Evolutionary conservation across 2,329 filamentous ascomycete genomes (phyloP).

Genomic region (Oidium heveae): DNA sequence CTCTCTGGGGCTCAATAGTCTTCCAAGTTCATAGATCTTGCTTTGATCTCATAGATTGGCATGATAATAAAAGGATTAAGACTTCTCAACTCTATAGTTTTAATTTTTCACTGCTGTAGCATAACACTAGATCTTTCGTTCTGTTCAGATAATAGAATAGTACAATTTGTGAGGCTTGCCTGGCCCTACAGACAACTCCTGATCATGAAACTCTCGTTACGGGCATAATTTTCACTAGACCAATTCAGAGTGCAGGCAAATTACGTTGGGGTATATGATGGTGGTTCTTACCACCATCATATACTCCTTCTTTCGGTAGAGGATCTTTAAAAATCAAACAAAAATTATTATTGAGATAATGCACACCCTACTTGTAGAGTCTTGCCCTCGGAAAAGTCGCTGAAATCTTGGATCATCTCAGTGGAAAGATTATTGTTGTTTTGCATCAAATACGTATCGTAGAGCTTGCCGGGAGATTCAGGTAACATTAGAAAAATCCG

Average conservation of each 20-base stretch:
- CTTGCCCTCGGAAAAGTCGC: neutral
- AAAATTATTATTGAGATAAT: neutral
- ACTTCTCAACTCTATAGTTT: too few relatives aligned
- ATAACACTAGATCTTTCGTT: neutral
- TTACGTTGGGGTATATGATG: neutral
- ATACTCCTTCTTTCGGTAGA: neutral
- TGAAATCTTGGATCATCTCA: neutral
- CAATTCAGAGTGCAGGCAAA: neutral
- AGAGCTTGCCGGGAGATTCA: neutral
- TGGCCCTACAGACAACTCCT: neutral
- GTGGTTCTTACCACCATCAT: neutral
- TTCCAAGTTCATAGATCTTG: too few relatives aligned
- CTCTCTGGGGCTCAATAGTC: too few relatives aligned
- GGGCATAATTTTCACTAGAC: too few relatives aligned
- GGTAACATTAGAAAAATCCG: neutral
- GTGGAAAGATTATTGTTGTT: neutral
- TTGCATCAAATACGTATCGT: neutral
- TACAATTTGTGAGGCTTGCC: neutral
- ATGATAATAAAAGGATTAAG: too few relatives aligned
- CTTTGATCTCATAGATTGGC: conserved; percentile 17
- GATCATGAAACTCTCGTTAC: neutral
- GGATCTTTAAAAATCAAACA: neutral
- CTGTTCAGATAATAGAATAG: neutral
- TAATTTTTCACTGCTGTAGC: too few relatives aligned
- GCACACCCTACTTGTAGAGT: neutral